A percentile compares a stretch with the other conserved stretches of the same genome.
These are phyloP conservation scores for Aspergillus pseudoterreus DNA, from an alignment of 2,329 filamentous ascomycete species.

Conservation along the genomic window DNA sequence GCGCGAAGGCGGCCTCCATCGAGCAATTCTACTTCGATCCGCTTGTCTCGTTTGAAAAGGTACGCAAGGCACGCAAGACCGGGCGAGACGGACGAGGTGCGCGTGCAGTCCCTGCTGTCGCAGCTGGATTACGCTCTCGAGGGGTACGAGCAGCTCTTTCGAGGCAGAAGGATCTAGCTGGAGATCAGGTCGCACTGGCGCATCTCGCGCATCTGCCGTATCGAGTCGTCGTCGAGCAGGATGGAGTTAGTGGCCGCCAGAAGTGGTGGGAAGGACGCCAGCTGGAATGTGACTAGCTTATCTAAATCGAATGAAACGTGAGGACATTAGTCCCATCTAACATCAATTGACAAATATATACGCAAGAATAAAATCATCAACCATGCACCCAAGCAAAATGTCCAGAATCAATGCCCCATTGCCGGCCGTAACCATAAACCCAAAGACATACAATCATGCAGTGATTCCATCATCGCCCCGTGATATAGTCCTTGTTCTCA, in stretches of 20 bases:
- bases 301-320: not conserved
- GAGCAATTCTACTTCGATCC: slow-evolving; percentile 24
- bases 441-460: slow-evolving; percentile 1
- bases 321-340: not conserved
- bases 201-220: slow-evolving; percentile 14
- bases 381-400: not conserved
- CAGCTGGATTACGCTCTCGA: slow-evolving; percentile 10
- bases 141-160: slow-evolving; percentile 17
- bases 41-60: slow-evolving; percentile 13
- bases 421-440: not conserved
- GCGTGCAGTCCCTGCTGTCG: slow-evolving; percentile 6
- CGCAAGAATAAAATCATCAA: not conserved
- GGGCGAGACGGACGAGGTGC: slow-evolving; percentile 11
- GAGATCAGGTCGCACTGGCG: slow-evolving; percentile 14
- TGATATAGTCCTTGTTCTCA: slow-evolving; percentile 76
- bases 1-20: slow-evolving; percentile 20
- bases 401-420: not conserved
- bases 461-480: slow-evolving; percentile 24
- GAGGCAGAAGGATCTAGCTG: slow-evolving; percentile 18
- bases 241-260: slow-evolving; percentile 4
- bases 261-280: slow-evolving; percentile 14
- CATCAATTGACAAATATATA: not conserved
- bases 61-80: slow-evolving; percentile 12
- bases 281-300: slow-evolving; percentile 5
- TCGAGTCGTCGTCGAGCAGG: slow-evolving; percentile 8